Conservation (phyloP, 352 stramenopile genomes). For the Globisporangium uncinulatum region DNA sequence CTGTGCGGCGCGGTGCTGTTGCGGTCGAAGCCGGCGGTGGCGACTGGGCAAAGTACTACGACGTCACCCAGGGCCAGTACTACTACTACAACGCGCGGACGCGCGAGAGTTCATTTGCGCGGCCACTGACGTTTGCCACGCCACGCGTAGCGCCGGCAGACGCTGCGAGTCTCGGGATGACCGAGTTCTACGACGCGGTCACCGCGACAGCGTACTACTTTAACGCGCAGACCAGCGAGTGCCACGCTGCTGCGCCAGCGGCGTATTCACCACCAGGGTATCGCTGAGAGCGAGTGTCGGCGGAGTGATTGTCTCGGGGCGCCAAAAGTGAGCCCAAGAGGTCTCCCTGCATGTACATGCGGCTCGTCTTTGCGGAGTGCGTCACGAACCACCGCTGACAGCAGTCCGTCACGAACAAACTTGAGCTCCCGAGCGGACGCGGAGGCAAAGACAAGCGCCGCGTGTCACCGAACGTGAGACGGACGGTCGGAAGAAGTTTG, state of each 20-base stretch:
- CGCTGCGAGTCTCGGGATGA: slow-evolving; percentile 5
- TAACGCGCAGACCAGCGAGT: slow-evolving; percentile 48
- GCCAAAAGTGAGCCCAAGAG: too few relatives aligned
- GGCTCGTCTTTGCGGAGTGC: too few relatives aligned
- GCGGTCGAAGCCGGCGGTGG: slow-evolving; percentile 3
- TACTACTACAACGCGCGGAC: slow-evolving; percentile 65
- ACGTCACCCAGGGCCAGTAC: slow-evolving; percentile 39
- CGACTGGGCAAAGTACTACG: slow-evolving; percentile 54
- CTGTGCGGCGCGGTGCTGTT: slow-evolving; percentile 8
- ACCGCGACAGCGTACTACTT: slow-evolving; percentile 41
- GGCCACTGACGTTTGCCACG: slow-evolving; percentile 34
- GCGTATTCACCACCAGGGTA: slow-evolving; percentile 2
- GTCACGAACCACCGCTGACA: too few relatives aligned
- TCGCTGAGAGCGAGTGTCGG: slow-evolving; percentile 3
- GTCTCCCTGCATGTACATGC: too few relatives aligned
- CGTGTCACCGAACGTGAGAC: not conserved
- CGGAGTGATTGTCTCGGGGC: too few relatives aligned
- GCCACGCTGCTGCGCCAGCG: slow-evolving; percentile 16
- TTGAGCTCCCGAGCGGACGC: not conserved
- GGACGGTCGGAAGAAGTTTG: not conserved
- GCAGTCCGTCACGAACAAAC: not conserved
- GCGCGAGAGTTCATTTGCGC: slow-evolving; percentile 36
- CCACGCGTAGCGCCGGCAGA: slow-evolving; percentile 23
- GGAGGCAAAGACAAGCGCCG: slow-evolving; percentile 1
- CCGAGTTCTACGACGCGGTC: slow-evolving; percentile 33